Conservation (phyloP, 2,329 filamentous ascomycete species). For the Fusarium papillatum region DNA sequence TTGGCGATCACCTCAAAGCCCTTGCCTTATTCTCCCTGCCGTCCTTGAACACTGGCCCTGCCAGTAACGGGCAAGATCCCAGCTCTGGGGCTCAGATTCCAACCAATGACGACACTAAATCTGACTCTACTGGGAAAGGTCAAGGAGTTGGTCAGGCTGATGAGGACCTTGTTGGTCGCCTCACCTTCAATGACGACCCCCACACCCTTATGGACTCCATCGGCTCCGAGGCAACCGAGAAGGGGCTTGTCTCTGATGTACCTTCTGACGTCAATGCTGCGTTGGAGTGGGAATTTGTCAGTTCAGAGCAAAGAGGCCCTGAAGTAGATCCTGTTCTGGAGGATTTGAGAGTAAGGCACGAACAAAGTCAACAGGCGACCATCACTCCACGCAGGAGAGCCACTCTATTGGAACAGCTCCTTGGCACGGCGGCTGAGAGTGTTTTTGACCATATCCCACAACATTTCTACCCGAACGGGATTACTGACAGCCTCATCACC, state of each 20-base stretch:
- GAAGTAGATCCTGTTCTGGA: too few species aligned
- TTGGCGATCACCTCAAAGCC: not conserved
- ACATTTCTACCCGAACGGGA: too few species aligned
- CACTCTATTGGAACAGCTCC: too few species aligned
- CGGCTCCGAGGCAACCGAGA: not conserved
- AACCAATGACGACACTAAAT: not conserved
- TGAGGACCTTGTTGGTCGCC: not conserved
- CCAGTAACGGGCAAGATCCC: not conserved
- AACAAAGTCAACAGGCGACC: too few species aligned
- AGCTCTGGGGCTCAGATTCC: not conserved
- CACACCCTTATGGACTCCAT: fast-evolving
- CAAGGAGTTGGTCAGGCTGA: too few species aligned
- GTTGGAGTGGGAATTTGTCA: not conserved
- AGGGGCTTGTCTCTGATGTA: not conserved
- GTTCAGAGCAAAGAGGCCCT: too few species aligned
- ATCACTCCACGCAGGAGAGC: too few species aligned
- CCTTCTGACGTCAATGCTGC: not conserved
- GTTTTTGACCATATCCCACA: too few species aligned
- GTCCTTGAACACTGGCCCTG: not conserved
- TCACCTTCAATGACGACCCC: not conserved
- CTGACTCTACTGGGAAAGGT: too few species aligned
- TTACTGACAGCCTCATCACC: too few species aligned
- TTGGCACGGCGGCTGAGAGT: too few species aligned
- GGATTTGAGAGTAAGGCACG: too few species aligned
- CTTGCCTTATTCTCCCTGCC: not conserved